phyloP scores from a whole-genome alignment of 352 stramenopile species.

The Phytopythium aichiense region DNA sequence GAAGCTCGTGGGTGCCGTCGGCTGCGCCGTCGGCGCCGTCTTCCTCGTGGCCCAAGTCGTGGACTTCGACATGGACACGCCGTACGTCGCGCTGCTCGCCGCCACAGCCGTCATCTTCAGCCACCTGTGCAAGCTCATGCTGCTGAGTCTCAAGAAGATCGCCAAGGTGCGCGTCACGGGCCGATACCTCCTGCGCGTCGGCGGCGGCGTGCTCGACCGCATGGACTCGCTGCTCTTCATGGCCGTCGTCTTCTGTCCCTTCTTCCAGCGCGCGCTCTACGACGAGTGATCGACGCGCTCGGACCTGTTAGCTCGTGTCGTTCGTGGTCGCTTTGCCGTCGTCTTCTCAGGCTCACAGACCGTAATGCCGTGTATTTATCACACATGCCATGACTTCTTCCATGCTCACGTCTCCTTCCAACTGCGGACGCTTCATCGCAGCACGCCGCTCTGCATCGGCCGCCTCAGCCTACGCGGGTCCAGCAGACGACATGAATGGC shows the following conservation, averaged over 20 bases:
- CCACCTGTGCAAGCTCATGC: conserved; percentile 53
- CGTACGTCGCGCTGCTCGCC: conserved; percentile 26
- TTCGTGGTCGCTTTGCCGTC: background rate
- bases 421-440: background rate
- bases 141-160: conserved; percentile 62
- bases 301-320: background rate
- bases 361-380: conserved; percentile 3
- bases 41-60: conserved; percentile 29
- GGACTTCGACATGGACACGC: conserved; percentile 29
- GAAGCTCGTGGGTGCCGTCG: conserved; percentile 44
- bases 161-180: conserved; percentile 40
- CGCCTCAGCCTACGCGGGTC: background rate
- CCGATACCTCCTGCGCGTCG: conserved; percentile 34
- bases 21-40: conserved; percentile 28
- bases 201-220: conserved; percentile 52
- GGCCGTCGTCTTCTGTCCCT: conserved; percentile 46
- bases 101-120: conserved; percentile 32
- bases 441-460: background rate
- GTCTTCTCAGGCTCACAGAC: background rate
- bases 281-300: conserved; percentile 7
- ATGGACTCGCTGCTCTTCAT: conserved; percentile 60
- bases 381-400: background rate
- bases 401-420: background rate
- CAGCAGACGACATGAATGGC: background rate
- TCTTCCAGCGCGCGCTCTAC: conserved; percentile 37